A percentile compares a stretch with the other conserved stretches of the same genome.
phyloP scores from a whole-genome alignment of 2,329 filamentous ascomycete genomes.

The Fonsecaea monophora region DNA sequence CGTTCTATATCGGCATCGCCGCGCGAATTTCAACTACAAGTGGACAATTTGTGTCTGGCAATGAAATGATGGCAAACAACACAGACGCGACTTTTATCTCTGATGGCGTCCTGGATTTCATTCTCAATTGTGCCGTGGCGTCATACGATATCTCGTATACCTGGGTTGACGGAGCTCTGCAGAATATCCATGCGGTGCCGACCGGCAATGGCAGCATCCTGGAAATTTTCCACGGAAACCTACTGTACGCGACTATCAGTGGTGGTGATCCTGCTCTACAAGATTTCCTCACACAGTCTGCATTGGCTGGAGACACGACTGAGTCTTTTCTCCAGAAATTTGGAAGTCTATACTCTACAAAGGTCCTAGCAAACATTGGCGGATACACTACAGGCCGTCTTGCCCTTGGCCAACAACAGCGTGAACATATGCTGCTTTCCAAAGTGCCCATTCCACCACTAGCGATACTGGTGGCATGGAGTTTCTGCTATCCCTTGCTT shows the following conservation, averaged over 20 bases:
- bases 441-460: conserved; percentile 26
- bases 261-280: conserved; percentile 21
- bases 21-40: conserved; percentile 9
- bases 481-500: conserved; percentile 25
- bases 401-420: conserved; percentile 20
- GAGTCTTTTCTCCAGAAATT: conserved; percentile 23
- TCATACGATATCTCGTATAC: conserved; percentile 32
- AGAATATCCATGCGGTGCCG: conserved; percentile 11
- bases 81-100: conserved; percentile 10
- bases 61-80: conserved; percentile 20
- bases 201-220: conserved; percentile 29
- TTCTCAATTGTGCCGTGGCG: conserved; percentile 24
- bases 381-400: conserved; percentile 19
- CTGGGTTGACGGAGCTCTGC: conserved; percentile 19
- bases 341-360: conserved; percentile 22
- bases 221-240: conserved; percentile 29
- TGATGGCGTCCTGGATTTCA: conserved; percentile 23
- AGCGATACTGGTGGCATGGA: conserved; percentile 22
- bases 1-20: conserved; percentile 28
- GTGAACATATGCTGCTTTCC: conserved; percentile 24
- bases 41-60: conserved; percentile 14
- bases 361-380: conserved; percentile 28
- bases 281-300: conserved; percentile 18
- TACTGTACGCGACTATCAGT: conserved; percentile 17
- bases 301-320: conserved; percentile 23